These are phyloP conservation scores for Mycena sp. DNA, from an alignment of 1,284 basidiomycete species.

Conservation along the genomic window DNA sequence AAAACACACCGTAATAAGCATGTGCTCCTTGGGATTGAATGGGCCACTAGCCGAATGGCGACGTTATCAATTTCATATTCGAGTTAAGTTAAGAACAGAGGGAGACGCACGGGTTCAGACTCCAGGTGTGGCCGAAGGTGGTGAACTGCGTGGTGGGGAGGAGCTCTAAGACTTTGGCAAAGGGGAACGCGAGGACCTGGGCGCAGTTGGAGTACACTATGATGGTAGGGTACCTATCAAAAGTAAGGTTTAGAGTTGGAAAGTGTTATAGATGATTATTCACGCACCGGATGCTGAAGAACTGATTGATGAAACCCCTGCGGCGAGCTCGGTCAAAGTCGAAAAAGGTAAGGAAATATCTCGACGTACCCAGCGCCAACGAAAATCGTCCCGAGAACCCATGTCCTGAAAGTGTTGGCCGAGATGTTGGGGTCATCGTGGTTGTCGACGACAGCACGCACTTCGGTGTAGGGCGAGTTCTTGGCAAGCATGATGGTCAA, in stretches of 20 bases:
- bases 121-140: conserved; percentile 36
- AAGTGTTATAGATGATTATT: neutral
- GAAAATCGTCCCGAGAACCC: conserved; percentile 59
- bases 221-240: conserved; percentile 42
- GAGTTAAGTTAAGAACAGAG: neutral
- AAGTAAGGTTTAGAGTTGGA: no score
- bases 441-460: conserved; percentile 61
- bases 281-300: conserved; percentile 52
- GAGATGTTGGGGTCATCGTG: conserved; percentile 59
- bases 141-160: conserved; percentile 35
- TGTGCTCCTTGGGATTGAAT: conserved; percentile 63
- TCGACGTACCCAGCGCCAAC: conserved; percentile 33
- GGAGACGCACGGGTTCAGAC: conserved; percentile 38
- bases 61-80: neutral
- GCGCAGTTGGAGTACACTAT: conserved; percentile 36
- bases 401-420: conserved; percentile 55
- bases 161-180: conserved; percentile 36
- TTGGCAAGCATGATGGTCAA: conserved; percentile 1
- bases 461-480: conserved; percentile 64
- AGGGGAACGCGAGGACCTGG: conserved; percentile 40
- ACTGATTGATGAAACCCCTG: conserved; percentile 54
- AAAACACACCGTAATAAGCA: conserved; percentile 66
- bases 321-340: neutral
- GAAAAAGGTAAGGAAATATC: neutral
- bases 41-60: conserved; percentile 42